These are phyloP conservation scores for Phytopythium ostracodes DNA, from an alignment of 352 stramenopile genomes.

Conservation along the genomic window DNA sequence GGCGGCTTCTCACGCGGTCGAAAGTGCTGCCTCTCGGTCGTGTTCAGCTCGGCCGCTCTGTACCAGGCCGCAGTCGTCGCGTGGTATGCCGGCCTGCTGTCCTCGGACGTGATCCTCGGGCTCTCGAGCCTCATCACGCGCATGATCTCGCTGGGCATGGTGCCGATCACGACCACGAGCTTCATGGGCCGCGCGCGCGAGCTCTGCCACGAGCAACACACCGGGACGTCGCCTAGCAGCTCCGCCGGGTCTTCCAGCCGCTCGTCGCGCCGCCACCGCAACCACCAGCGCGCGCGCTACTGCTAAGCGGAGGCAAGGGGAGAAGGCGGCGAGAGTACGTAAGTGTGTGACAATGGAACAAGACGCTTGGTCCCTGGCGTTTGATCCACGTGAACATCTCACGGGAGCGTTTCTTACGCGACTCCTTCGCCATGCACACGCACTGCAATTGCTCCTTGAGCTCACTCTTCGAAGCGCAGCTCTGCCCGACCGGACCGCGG, in stretches of 20 bases:
- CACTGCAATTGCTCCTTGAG: neutral
- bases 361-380: neutral
- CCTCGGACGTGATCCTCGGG: slow-evolving; percentile 43
- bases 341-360: neutral
- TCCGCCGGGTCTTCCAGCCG: slow-evolving; percentile 12
- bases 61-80: slow-evolving; percentile 44
- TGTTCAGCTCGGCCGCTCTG: slow-evolving; percentile 32
- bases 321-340: neutral
- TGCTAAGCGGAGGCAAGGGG: slow-evolving; percentile 10
- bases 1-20: slow-evolving; percentile 46
- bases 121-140: slow-evolving; percentile 62
- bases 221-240: neutral
- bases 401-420: too few species aligned
- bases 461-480: slow-evolving; percentile 51
- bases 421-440: neutral
- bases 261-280: slow-evolving; percentile 17
- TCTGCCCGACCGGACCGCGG: slow-evolving; percentile 15
- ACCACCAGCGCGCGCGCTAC: slow-evolving; percentile 25
- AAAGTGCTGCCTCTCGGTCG: slow-evolving; percentile 42
- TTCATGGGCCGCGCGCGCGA: slow-evolving; percentile 40
- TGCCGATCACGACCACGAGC: slow-evolving; percentile 65
- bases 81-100: slow-evolving; percentile 38
- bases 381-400: neutral
- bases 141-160: slow-evolving; percentile 71
- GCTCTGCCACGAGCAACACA: slow-evolving; percentile 23